Conservation (phyloP, 192 early-diverging fungal species). For the Backusella australiensis region DNA sequence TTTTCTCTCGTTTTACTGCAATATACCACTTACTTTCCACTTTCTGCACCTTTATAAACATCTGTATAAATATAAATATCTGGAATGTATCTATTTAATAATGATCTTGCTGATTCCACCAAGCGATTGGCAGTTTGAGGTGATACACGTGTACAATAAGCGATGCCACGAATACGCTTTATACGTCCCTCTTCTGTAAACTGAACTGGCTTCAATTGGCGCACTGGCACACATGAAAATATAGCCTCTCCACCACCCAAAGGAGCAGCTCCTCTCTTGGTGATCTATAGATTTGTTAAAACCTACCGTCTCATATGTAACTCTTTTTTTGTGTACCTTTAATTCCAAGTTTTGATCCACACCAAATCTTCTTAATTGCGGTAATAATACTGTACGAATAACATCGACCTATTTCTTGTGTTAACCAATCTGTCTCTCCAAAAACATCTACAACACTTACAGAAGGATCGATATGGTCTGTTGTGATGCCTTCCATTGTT, state of each 20-base stretch:
- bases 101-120: constrained; percentile 79
- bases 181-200: constrained; percentile 85
- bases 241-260: constrained; percentile 89
- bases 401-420: constrained; percentile 66
- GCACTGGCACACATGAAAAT: constrained; percentile 85
- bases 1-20: not conserved
- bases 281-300: constrained; percentile 52
- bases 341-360: constrained; percentile 82
- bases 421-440: too few relatives aligned
- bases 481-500: constrained; percentile 90
- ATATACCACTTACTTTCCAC: constrained; percentile 55
- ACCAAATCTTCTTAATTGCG: constrained; percentile 83
- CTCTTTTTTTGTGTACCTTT: constrained; percentile 46
- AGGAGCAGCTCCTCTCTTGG: constrained; percentile 86
- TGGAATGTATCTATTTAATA: constrained; percentile 92
- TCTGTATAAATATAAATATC: constrained; percentile 98
- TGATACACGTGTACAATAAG: constrained; percentile 83
- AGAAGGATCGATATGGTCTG: constrained; percentile 88
- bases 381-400: constrained; percentile 85
- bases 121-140: constrained; percentile 95
- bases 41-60: constrained; percentile 94
- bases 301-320: not conserved
- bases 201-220: constrained; percentile 72
- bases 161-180: constrained; percentile 93
- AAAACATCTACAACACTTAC: constrained; percentile 41